Evolutionary conservation across 768 basidiomycete genomes (phyloP), one percentile per base, ranked within the genome.

Genomic region (Lepiota venenata): DNA sequence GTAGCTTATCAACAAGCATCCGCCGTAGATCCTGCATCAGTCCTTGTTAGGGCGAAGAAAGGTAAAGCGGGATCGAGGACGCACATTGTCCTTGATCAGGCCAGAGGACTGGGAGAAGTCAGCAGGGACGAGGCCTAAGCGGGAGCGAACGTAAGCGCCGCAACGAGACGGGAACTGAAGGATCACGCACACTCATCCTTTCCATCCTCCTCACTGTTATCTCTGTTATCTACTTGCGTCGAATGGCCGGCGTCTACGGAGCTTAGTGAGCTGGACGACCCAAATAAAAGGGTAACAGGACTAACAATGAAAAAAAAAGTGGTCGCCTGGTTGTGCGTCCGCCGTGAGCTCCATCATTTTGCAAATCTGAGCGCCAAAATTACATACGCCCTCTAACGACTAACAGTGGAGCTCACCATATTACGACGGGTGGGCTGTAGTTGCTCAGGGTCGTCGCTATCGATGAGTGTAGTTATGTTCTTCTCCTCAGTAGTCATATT

Each of bases 271-370:
- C 44, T 14, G 18, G 25, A 5, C 25, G 18, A 18, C 35, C 22
- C 6, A 20, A 4, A 14, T 4, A 5, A 35, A 25, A 12, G 20
- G 32, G 10, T 39, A 20, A 29, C 18, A n/a, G 8, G 39, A 63
- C 76, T 53, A 50, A 84, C 82, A 85, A 41, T 82, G 81, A 53
- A 85, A 82, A 56, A 83, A 79, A 58, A 82, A 78, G 1, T 64
- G 74, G 56, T 84, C 83, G 0, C 78, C 78, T 2, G 74, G 56
- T 15, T 69, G 64, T 8, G 75, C 76, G 35, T 65, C 77, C 27
- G 64, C 56, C 0, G 82, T 77, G 6, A 85, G 66, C 2, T 69
- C 68, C 0, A 67, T 56, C 48, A 83, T 76, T 35, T 77, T 74
- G 8, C 58, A 60, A 18, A 72, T 60, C 81, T 83, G 54, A 42